phyloP scores from a whole-genome alignment of 805 yeast species.

The Candida fluviatilis region DNA sequence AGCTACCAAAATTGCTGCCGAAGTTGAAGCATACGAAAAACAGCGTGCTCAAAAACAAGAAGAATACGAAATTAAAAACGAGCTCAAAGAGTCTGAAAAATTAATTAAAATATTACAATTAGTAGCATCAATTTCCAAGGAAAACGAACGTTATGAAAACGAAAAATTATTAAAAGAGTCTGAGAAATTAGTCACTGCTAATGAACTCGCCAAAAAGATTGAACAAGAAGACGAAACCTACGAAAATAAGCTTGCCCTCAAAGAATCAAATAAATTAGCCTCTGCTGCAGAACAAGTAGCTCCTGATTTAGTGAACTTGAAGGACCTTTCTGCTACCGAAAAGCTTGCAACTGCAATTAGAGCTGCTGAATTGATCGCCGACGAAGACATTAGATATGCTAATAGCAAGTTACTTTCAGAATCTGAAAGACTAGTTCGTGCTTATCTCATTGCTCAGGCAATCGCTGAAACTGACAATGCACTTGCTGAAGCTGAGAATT shows the following conservation, averaged over 20 bases:
- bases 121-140: not conserved
- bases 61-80: not conserved
- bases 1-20: not conserved
- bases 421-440: not conserved
- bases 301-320: not conserved
- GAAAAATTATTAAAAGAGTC: not conserved
- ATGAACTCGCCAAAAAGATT: constrained; percentile 1
- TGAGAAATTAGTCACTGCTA: constrained; percentile 1
- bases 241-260: not conserved
- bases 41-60: not conserved
- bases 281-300: not conserved
- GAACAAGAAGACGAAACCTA: not conserved
- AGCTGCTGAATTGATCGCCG: not conserved
- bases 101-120: not conserved
- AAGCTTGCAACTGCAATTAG: constrained; percentile 3
- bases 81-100: constrained; percentile 2
- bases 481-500: constrained; percentile 3
- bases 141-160: not conserved
- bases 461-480: not conserved
- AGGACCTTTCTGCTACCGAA: constrained; percentile 1
- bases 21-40: not conserved
- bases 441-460: not conserved
- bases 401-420: not conserved
- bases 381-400: not conserved
- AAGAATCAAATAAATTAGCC: constrained; percentile 1